Evolutionary conservation across 345 rosid genomes (phyloP), one percentile per base, ranked within the genome.

Genomic region (Salix brachista): DNA sequence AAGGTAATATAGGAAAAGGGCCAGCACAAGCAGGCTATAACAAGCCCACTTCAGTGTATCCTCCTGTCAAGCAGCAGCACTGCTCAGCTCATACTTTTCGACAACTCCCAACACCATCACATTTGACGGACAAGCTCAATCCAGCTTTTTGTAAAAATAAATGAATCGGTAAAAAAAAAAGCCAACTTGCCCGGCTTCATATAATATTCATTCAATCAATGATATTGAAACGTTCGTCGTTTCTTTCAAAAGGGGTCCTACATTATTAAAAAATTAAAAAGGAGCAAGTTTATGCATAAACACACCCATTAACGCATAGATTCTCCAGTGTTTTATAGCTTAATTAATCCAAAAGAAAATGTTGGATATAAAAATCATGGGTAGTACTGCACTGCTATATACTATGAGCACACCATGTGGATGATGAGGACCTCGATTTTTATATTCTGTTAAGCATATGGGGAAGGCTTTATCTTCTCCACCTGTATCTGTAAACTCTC

Each of bases 341-440:
- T 79, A 75, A 79, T 79, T 82, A 79, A 82, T 80, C 56, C 25
- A 46, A 84, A 81, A 84, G 83, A 23, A 73, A 81, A 84, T 41
- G 86, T 61, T 61, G 32, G 4, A 30, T 46, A 10, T 36, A 44
- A 58, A 72, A 58, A 54, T 6, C 44, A n/a, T 23, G 75, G 66
- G 32, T 4, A 34, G 37, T 23, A 36, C 13, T 58, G 39, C 36
- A 23, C 67, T 37, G 12, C 44, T 17, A 52, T 6, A 44, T 13
- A 50, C 50, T 70, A 46, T 46, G 62, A 21, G 56, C 5, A 70
- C 42, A 52, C 73, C n/a, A 30, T n/a, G 73, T 70, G 73, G 64
- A 70, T 50, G 73, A 70, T 50, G 18, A 48, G 32, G 73, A 70
- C 62, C 30, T 14, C 42, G 4, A 30, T 70, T 70, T 70, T 19